Evolutionary conservation across 805 yeast species (phyloP).

Genomic region (Pichia eremophila): DNA sequence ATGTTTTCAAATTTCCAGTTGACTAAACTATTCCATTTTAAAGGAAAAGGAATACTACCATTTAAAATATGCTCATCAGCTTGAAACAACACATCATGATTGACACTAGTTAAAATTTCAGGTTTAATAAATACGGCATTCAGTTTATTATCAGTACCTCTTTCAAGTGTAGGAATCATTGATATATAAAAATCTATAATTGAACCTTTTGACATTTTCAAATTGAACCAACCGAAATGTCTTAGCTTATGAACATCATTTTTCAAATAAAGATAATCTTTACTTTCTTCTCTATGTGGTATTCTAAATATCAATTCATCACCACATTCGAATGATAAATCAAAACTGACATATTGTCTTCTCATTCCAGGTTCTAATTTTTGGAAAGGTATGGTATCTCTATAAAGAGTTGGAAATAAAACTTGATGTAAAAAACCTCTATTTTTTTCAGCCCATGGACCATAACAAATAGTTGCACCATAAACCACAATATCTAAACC

Average conservation of each 20-base stretch:
- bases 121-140: conserved; percentile 39
- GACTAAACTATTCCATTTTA: conserved; percentile 74
- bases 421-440: conserved; percentile 52
- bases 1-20: conserved; percentile 53
- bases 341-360: conserved; percentile 51
- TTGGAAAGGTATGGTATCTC: conserved; percentile 39
- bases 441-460: conserved; percentile 95
- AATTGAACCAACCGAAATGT: conserved; percentile 90
- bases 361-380: conserved; percentile 36
- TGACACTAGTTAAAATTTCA: conserved; percentile 74
- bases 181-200: conserved; percentile 37
- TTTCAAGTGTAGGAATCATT: conserved; percentile 37
- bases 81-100: conserved; percentile 69
- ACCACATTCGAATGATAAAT: conserved; percentile 42
- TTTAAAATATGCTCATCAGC: conserved; percentile 49
- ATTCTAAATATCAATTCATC: conserved; percentile 65
- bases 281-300: conserved; percentile 80
- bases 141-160: conserved; percentile 48
- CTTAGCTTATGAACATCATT: conserved; percentile 27
- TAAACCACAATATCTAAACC: conserved; percentile 53
- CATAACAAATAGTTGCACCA: conserved; percentile 66
- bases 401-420: conserved; percentile 58
- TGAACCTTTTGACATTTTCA: conserved; percentile 50
- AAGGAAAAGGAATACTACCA: conserved; percentile 59
- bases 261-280: conserved; percentile 36